Percentiles rank a stretch among this genome's conserved stretches.
Evolutionary conservation across 345 rosid species (phyloP).

Genomic region (Tarenaya hassleriana): DNA sequence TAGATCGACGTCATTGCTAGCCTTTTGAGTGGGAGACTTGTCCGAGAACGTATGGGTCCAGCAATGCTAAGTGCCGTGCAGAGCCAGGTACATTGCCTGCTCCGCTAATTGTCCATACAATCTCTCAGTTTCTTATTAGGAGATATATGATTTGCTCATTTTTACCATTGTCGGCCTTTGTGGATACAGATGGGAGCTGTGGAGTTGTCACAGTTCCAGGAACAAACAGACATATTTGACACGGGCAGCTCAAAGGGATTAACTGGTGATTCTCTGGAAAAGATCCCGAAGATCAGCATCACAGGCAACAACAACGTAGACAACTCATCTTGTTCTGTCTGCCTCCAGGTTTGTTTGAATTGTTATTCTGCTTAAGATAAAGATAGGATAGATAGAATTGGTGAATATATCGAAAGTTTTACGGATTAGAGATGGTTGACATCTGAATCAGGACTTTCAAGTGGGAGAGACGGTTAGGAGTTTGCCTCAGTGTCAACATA

Average conservation of each 20-base stretch:
- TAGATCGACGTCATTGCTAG: slow-evolving; percentile 93
- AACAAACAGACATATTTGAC: slow-evolving; percentile 74
- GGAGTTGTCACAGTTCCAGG: slow-evolving; percentile 65
- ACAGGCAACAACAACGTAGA: slow-evolving; percentile 45
- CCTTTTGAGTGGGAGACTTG: slow-evolving; percentile 95
- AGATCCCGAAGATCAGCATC: slow-evolving; percentile 72
- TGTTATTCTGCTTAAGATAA: not conserved
- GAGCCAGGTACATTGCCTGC: slow-evolving; percentile 95
- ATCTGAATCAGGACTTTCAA: slow-evolving; percentile 73
- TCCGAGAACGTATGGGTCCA: slow-evolving; percentile 92
- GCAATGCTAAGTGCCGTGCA: slow-evolving; percentile 98
- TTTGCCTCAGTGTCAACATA: slow-evolving; percentile 94
- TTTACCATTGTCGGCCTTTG: too few species aligned
- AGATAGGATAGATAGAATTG: slow-evolving; percentile 2
- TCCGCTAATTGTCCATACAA: too few species aligned
- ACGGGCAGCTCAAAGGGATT: slow-evolving; percentile 65
- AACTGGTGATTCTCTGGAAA: slow-evolving; percentile 66
- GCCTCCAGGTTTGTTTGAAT: slow-evolving; percentile 67
- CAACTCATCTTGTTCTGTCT: slow-evolving; percentile 74
- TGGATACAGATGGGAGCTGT: slow-evolving; percentile 78
- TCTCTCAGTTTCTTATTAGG: too few species aligned
- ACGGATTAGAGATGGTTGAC: not conserved
- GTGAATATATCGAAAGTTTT: not conserved
- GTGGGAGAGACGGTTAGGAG: slow-evolving; percentile 83
- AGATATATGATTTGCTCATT: not conserved